phyloP scores from a whole-genome alignment of 2,329 filamentous ascomycete genomes.

The Aureobasidium sp. region DNA sequence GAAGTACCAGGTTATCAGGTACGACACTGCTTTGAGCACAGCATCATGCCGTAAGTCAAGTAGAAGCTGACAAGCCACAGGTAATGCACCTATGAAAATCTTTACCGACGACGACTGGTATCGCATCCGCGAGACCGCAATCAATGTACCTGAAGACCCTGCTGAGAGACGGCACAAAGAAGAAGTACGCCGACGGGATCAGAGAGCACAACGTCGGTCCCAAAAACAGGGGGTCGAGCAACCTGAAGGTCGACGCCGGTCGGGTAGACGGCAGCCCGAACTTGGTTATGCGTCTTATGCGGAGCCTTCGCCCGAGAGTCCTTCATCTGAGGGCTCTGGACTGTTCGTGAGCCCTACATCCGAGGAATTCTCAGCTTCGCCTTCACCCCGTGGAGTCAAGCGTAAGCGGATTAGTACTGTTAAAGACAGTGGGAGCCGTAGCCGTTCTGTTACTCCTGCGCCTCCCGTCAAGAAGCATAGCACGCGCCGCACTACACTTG shows the following conservation, averaged over 20 bases:
- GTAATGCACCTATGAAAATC: neutral
- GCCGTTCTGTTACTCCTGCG: neutral
- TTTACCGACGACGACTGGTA: neutral
- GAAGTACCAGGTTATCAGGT: too few species aligned
- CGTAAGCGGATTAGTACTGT: neutral
- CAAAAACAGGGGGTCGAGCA: neutral
- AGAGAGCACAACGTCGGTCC: neutral
- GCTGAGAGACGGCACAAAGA: neutral
- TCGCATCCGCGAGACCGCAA: neutral
- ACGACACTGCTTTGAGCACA: too few species aligned
- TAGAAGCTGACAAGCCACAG: neutral
- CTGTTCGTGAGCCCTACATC: neutral
- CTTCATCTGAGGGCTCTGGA: neutral
- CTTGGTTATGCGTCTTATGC: neutral
- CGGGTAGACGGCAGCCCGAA: neutral
- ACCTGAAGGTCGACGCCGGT: neutral
- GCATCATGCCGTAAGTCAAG: too few species aligned
- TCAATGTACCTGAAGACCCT: neutral
- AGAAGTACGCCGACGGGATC: neutral
- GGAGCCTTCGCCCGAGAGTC: neutral
- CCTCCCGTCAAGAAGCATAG: neutral
- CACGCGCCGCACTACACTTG: neutral
- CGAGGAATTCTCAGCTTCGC: neutral
- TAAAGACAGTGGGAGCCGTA: neutral
- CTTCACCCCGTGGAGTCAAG: neutral